Evolutionary conservation across 192 early-diverging fungal genomes (phyloP).

Genomic region (Geosiphon pyriformis): DNA sequence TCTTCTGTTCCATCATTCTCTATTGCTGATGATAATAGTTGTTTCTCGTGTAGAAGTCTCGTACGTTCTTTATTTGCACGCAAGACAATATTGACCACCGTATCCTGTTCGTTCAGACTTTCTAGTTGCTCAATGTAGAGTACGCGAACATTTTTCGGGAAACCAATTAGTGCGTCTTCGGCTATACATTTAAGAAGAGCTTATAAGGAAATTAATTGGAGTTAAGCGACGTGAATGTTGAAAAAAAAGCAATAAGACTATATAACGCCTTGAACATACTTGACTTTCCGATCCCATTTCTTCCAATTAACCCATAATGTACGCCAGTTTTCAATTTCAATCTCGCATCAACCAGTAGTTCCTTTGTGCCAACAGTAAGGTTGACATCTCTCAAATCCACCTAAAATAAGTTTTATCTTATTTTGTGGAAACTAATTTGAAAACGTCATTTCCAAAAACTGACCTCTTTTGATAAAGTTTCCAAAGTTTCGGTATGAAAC

Average conservation of each 20-base stretch:
- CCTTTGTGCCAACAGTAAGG: constrained; percentile 60
- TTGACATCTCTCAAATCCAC: constrained; percentile 75
- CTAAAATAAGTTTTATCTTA: too few relatives aligned
- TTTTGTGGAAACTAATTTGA: too few relatives aligned
- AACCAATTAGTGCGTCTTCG: constrained; percentile 63
- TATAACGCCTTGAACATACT: constrained; percentile 24
- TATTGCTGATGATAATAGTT: constrained; percentile 41
- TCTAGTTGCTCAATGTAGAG: constrained; percentile 82
- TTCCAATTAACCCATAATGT: constrained; percentile 73
- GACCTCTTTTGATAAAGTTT: constrained; percentile 68
- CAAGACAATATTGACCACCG: constrained; percentile 59
- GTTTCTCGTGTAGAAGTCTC: constrained; percentile 41
- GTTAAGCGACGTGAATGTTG: not conserved
- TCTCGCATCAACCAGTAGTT: constrained; percentile 70
- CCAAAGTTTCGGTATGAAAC: constrained; percentile 78
- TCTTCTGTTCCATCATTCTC: constrained; percentile 29
- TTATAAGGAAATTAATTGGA: constrained; percentile 8
- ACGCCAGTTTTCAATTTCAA: constrained; percentile 71
- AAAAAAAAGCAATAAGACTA: not conserved
- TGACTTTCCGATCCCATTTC: constrained; percentile 77
- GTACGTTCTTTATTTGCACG: constrained; percentile 58
- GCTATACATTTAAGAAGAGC: constrained; percentile 60
- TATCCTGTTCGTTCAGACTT: constrained; percentile 43
- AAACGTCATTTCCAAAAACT: too few relatives aligned
- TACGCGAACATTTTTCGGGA: constrained; percentile 73